Percentiles rank a stretch among this genome's conserved stretches.
phyloP scores from a whole-genome alignment of 2,329 filamentous ascomycete species.

The Mollisiaceae sp. region DNA sequence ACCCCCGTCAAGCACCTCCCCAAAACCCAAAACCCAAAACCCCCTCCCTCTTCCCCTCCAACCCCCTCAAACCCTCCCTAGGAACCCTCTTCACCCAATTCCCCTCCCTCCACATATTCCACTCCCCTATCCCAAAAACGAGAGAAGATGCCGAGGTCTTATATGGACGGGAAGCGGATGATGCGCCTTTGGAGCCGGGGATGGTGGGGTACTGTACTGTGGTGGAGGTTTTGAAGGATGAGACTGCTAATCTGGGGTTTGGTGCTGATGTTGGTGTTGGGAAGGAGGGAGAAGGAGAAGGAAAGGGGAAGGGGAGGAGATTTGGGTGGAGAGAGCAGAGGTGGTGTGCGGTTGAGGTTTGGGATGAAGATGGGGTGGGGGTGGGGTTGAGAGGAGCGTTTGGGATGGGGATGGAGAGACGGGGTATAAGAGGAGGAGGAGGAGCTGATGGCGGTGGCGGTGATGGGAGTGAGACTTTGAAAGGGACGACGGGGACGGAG shows the following conservation, averaged over 20 bases:
- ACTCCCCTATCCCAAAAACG: conserved; percentile 50
- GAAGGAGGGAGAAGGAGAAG: conserved; percentile 12
- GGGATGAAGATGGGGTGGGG: conserved; percentile 43
- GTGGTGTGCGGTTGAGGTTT: conserved; percentile 56
- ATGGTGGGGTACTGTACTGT: conserved; percentile 31
- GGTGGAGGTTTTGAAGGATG: conserved; percentile 41
- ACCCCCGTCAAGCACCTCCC: no score
- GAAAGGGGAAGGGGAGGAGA: conserved; percentile 25
- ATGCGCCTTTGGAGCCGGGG: conserved; percentile 8
- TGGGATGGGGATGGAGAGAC: no score
- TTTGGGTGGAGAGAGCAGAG: conserved; percentile 55
- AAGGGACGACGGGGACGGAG: conserved; percentile 2
- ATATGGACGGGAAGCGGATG: conserved; percentile 27
- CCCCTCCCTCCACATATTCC: conserved; percentile 59
- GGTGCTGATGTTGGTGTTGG: background rate
- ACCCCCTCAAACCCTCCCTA: conserved; percentile 41
- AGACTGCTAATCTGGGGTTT: conserved; percentile 28
- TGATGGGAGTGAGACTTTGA: conserved; percentile 17
- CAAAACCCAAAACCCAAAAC: conserved; percentile 6
- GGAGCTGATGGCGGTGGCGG: conserved; percentile 18
- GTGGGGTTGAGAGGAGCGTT: conserved; percentile 50
- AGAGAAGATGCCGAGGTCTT: conserved; percentile 48
- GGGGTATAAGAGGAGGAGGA: conserved; percentile 18
- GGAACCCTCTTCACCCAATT: conserved; percentile 60
- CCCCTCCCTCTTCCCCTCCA: conserved; percentile 33